phyloP scores from a whole-genome alignment of 768 basidiomycete genomes.

The Kwoniella sp. region DNA sequence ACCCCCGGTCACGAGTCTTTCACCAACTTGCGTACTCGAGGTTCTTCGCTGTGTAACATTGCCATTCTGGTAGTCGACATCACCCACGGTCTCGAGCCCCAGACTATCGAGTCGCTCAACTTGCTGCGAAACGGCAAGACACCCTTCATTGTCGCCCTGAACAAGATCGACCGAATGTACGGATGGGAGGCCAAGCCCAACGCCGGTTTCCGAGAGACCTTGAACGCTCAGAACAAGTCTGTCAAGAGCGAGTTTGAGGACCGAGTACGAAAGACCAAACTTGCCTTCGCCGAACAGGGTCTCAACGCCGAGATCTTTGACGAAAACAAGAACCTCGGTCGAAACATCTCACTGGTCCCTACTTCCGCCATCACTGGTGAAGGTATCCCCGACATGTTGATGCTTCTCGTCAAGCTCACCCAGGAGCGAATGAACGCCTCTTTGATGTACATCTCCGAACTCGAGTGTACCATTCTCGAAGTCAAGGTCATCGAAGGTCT shows the following conservation, averaged over 20 bases:
- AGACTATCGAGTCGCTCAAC: conserved; percentile 93
- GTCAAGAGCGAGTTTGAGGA: conserved; percentile 92
- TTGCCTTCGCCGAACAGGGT: conserved; percentile 97
- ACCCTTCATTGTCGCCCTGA: conserved; percentile 97
- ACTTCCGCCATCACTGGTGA: conserved; percentile 98
- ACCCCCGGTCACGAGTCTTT: conserved; percentile 99
- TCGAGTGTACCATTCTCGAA: conserved; percentile 97
- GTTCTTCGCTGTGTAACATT: conserved; percentile 96
- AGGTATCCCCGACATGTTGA: conserved; percentile 98
- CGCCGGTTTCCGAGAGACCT: conserved; percentile 86
- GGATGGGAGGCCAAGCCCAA: conserved; percentile 90
- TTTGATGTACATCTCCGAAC: conserved; percentile 95
- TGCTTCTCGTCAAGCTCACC: conserved; percentile 94
- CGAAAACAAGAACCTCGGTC: conserved; percentile 92
- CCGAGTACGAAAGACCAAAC: conserved; percentile 76
- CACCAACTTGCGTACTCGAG: conserved; percentile 91
- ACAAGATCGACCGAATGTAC: conserved; percentile 99
- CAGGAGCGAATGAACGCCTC: conserved; percentile 97
- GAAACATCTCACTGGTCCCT: conserved; percentile 93
- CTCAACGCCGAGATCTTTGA: conserved; percentile 94
- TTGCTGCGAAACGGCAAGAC: conserved; percentile 90
- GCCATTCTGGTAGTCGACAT: conserved; percentile 99
- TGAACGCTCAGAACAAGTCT: conserved; percentile 74
- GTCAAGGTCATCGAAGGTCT: conserved; percentile 98
- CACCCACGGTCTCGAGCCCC: conserved; percentile 97